Base-by-base conservation (phyloP, 805 yeast genomes). In the Cephaloascus fragrans region DNA sequence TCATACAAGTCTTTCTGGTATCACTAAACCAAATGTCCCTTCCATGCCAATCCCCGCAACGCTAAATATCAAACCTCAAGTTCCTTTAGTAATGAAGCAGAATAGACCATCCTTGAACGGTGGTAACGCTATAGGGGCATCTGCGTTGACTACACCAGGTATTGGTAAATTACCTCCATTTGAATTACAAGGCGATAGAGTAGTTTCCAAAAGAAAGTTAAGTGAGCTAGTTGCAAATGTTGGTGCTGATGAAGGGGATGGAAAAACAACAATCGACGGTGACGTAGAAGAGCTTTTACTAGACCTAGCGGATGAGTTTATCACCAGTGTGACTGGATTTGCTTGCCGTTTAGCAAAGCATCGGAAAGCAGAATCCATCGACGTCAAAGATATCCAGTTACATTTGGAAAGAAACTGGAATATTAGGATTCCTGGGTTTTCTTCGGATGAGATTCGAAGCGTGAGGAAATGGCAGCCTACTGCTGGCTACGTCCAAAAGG, bases 311-410 rank as follows among this genome's bases (percentile, higher is more conserved):
- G 99, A 93, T 59, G 97, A 93, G 54, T 93, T 93, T 54, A 93
- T 93, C 14, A 75, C 83, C 5, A 80, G 85, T 36, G 96, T 94
- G 2, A 88, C 97, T 0, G 70, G 87, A 2, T 93, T 93, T 64
- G 96, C 97, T 1, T 90, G 97, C 55, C 75, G 94, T 39, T 68
- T 93, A 47, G 97, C 99, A 18, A 93, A 93, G 56, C 97, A 90
- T 55, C 73, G 99, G 49, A 87, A 85, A 53, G 77, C 86, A 4
- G 96, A 90, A 43, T 75, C 82, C 29, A 66, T 93, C 19, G 97
- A 90, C 47, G 86, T 84, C 14, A 78, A 79, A 49, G 99, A 93
- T 56, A 75, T 94, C 38, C 97, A 93, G 57, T 61, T 93, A 41
- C 96, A 93, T 57, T 67, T 93, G 49, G 96, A 88, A 51, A 75